Conservation (phyloP, 768 basidiomycete genomes). For the Amanita phalloides region DNA sequence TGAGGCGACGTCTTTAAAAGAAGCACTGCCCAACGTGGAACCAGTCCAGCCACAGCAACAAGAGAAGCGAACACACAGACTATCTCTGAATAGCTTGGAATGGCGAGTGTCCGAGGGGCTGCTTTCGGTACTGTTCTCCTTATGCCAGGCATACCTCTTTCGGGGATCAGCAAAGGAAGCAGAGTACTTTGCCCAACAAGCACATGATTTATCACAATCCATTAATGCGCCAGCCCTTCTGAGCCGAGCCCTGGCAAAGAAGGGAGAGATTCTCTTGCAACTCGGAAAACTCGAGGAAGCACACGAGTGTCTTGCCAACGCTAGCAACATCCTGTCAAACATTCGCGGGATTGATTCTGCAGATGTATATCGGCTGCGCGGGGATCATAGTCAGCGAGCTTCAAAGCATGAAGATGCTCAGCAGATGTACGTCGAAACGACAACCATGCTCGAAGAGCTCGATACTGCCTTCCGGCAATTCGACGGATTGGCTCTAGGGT, state of each 20-base stretch:
- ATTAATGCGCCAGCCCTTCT: slow-evolving; percentile 55
- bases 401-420: slow-evolving; percentile 35
- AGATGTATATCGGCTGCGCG: slow-evolving; percentile 44
- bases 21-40: slow-evolving; percentile 24
- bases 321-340: slow-evolving; percentile 32
- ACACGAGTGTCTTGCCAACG: slow-evolving; percentile 38
- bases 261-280: slow-evolving; percentile 61
- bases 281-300: slow-evolving; percentile 52
- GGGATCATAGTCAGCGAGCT: slow-evolving; percentile 36
- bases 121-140: slow-evolving; percentile 50
- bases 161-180: slow-evolving; percentile 82
- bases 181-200: slow-evolving; percentile 75
- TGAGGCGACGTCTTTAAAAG: slow-evolving; percentile 32
- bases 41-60: slow-evolving; percentile 9
- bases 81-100: slow-evolving; percentile 27
- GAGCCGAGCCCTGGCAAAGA: slow-evolving; percentile 53
- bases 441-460: slow-evolving; percentile 50
- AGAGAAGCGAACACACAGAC: slow-evolving; percentile 15
- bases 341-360: slow-evolving; percentile 47
- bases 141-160: slow-evolving; percentile 51
- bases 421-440: slow-evolving; percentile 44
- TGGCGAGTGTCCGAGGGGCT: slow-evolving; percentile 74
- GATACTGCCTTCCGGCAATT: slow-evolving; percentile 41
- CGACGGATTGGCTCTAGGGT: slow-evolving; percentile 38
- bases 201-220: slow-evolving; percentile 58